phyloP scores from a whole-genome alignment of 2,329 filamentous ascomycete species.

The Aphanoascus verrucosus region DNA sequence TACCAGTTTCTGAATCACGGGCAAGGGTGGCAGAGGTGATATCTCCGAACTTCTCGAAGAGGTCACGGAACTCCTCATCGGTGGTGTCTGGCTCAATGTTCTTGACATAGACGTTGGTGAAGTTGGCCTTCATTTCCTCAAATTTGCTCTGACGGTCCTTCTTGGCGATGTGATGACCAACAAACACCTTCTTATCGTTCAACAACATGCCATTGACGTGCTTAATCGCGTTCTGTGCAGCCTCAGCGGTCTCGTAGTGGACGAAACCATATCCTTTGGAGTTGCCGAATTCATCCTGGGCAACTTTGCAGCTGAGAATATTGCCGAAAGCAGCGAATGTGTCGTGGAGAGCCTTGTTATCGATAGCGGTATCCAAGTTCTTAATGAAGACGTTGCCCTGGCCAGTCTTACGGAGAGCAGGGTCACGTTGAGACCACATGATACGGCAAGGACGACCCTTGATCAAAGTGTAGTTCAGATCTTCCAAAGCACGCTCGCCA shows the following conservation, averaged over 20 bases:
- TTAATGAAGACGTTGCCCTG: conserved; percentile 99
- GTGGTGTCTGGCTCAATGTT: conserved; percentile 77
- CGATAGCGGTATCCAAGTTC: conserved; percentile 95
- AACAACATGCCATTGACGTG: conserved; percentile 98
- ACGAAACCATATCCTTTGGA: conserved; percentile 99
- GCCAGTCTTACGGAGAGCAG: conserved; percentile 95
- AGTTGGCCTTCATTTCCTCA: conserved; percentile 99
- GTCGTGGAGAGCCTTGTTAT: conserved; percentile 99
- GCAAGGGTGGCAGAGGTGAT: conserved; percentile 94
- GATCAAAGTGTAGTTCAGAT: conserved; percentile 99
- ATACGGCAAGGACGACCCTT: conserved; percentile 98
- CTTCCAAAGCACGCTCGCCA: conserved; percentile 95
- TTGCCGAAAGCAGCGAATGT: conserved; percentile 98
- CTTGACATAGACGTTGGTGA: conserved; percentile 99
- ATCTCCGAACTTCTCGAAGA: conserved; percentile 86
- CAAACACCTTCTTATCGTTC: conserved; percentile 99
- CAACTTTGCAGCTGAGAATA: conserved; percentile 99
- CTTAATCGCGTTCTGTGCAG: conserved; percentile 94
- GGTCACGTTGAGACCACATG: conserved; percentile 99
- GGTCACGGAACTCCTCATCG: conserved; percentile 86
- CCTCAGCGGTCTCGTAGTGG: conserved; percentile 98
- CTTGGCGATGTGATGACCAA: conserved; percentile 98
- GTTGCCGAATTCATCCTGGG: conserved; percentile 89
- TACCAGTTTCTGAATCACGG: conserved; percentile 69
- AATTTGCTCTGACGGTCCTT: conserved; percentile 99